These are phyloP conservation scores for Hanseniaspora meyeri DNA, from an alignment of 805 yeast genomes.

Conservation along the genomic window DNA sequence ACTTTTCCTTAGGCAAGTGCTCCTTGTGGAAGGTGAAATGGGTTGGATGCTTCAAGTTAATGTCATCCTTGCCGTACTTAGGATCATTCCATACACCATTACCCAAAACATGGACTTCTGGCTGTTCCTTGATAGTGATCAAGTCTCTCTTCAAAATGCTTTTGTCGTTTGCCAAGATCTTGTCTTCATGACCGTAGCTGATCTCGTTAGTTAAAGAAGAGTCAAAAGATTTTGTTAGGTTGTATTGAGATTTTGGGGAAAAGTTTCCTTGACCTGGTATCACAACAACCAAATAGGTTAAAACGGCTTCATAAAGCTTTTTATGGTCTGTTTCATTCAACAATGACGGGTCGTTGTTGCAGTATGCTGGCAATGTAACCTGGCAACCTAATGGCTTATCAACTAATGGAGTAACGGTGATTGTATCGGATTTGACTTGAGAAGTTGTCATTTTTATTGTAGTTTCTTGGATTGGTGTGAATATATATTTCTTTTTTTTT, in stretches of 20 bases:
- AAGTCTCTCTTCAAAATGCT: constrained; percentile 74
- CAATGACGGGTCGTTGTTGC: constrained; percentile 55
- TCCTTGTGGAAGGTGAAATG: constrained; percentile 70
- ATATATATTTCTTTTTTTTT: not conserved
- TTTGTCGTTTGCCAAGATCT: constrained; percentile 52
- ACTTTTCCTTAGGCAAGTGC: constrained; percentile 50
- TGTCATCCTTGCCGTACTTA: constrained; percentile 41
- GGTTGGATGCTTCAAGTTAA: constrained; percentile 66
- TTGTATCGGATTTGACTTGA: constrained; percentile 6
- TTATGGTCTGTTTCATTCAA: constrained; percentile 56
- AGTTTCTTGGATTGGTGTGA: not conserved
- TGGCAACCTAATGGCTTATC: constrained; percentile 53
- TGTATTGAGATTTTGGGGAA: constrained; percentile 62
- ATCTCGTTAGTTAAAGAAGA: constrained; percentile 47
- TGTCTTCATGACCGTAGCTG: constrained; percentile 67
- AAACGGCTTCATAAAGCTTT: constrained; percentile 49
- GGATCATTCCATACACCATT: constrained; percentile 62
- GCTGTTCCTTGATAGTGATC: constrained; percentile 62
- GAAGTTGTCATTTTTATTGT: not conserved
- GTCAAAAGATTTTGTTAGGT: constrained; percentile 65
- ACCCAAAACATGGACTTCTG: constrained; percentile 84
- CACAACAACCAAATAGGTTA: constrained; percentile 57
- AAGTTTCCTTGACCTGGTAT: constrained; percentile 61
- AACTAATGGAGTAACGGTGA: constrained; percentile 19
- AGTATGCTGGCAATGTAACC: constrained; percentile 50